Evolutionary conservation across 306 rosid species (phyloP), one percentile per base, ranked within the genome.

Genomic region (Trifolium dubium): DNA sequence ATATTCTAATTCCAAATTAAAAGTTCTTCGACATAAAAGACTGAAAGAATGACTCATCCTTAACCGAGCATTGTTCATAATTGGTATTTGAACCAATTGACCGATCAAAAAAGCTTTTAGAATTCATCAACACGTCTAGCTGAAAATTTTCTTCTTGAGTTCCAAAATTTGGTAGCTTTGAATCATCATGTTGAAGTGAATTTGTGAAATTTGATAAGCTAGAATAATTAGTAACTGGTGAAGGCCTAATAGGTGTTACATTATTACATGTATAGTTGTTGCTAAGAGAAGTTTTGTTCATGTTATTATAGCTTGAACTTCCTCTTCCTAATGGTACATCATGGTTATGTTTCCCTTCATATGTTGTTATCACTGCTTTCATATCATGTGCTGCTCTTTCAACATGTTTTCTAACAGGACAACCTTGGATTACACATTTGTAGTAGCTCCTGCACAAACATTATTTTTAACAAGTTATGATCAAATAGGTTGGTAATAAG

Each of bases 301-400:
- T 10, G 30, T 75, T 81, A 59, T 75, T 81, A 59, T 88, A 80
- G 29, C 80, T 10, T 46, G 85, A 64, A 6, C 87, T 84, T 8
- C 98, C 99, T 0, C 97, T 92, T 1, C 96, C 99, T 8, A 91
- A 84, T 1, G 99, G 97, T 28, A 94, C 88, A 66, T 92, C 99
- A 13, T 94, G 99, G 83, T 86, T 88, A 84, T 94, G 99, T 56
- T 92, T 94, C 54, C 97, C 97, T 83, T 94, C 99, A 19, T 94
- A 94, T 9, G 97, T 94, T 37, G 99, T 94, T 83, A 94, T 89
- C 77, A 94, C 99, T 14, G 96, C 87, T 86, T 83, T 86, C 61
- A 61, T 60, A 60, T 94, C 97, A 10, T 88, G 82, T 6, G 96
- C 88, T 2, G 99, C 97, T 67, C 99, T 79, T 85, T 94, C 99